Evolutionary conservation across 352 stramenopile species (phyloP), one percentile per base, ranked within the genome.

Genomic region (Phytophthora agathidicida): DNA sequence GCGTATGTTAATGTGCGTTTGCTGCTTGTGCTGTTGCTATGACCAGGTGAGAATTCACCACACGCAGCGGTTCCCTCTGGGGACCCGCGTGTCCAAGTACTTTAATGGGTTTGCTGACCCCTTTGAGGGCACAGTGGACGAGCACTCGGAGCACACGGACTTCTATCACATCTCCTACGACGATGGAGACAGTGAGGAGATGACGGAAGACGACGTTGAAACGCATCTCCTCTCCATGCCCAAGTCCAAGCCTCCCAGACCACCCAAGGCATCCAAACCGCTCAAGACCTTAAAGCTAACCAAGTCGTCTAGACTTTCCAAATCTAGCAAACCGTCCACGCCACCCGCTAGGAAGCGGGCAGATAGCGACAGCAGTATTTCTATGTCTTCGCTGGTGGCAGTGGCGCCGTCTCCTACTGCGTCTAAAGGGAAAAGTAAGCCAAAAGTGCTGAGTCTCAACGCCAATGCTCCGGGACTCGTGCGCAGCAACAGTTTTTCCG

Each of bases 151-250:
- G 5, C 38, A 58, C 3, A 85, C 83, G 9, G 63, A 83, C 19
- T 91, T 86, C 37, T 93, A 93, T 41, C 80, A 91, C 50, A 81
- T 93, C 53, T 73, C 65, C 9, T 93, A 93, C 39, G 83, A 93
- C 33, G 83, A 93, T 43, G 83, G 80, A 19, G 83, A 93, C 55
- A 89, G 77, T 28, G 83, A 93, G 45, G 83, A 93, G 51, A 93
- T 93, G 83, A 91, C 80, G 1, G 83, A 93, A 50, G 71, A 80
- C 14, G 83, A 93, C 36, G 63, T 93, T 16, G 65, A 85, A 19
- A 41, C 27, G 7, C 56, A 92, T 43, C 73, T 79, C 9, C 20
- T 68, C 11, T 46, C 33, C n/a, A 8, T 65, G 11, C 68, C 63
- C 27, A 66, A 60, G 11, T 66, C 63, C 27, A 66, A 60, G 20